phyloP scores from a whole-genome alignment of 139 green algal species.

The Chlamydomonas incerta region DNA sequence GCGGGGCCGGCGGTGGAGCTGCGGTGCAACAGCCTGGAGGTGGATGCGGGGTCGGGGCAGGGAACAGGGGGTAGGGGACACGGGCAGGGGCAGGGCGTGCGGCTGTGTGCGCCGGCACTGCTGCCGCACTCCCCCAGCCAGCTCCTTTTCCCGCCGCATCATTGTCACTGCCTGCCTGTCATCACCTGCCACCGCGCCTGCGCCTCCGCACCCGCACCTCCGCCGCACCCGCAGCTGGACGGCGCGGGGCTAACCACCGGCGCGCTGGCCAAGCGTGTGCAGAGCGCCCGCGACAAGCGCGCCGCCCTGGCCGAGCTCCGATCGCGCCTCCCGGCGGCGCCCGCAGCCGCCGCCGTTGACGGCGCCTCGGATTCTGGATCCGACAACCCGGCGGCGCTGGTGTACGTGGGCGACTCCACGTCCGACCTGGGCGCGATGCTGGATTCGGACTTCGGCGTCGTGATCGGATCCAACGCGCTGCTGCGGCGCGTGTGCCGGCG shows the following conservation, averaged over 20 bases:
- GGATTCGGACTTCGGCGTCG: constrained; percentile 77
- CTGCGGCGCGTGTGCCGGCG: constrained; percentile 55
- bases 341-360: not conserved
- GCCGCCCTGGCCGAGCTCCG: not conserved
- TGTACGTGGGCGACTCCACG: constrained; percentile 71
- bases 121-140: no score
- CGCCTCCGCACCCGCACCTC: not conserved
- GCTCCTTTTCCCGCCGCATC: no score
- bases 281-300: constrained; percentile 75
- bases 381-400: not conserved
- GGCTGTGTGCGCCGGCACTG: no score
- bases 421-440: constrained; percentile 67
- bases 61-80: no score
- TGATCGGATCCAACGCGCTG: constrained; percentile 71
- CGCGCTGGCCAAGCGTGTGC: constrained; percentile 45
- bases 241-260: constrained; percentile 58
- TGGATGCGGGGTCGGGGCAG: no score
- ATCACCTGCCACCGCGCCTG: not conserved
- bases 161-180: no score
- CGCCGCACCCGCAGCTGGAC: not conserved
- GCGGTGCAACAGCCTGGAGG: constrained; percentile 6
- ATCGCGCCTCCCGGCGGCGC: not conserved
- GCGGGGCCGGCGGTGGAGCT: constrained; percentile 3
- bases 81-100: no score
- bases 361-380: not conserved